These are phyloP conservation scores for Platanthera zijinensis DNA, from an alignment of 106 monocot species.

Conservation along the genomic window DNA sequence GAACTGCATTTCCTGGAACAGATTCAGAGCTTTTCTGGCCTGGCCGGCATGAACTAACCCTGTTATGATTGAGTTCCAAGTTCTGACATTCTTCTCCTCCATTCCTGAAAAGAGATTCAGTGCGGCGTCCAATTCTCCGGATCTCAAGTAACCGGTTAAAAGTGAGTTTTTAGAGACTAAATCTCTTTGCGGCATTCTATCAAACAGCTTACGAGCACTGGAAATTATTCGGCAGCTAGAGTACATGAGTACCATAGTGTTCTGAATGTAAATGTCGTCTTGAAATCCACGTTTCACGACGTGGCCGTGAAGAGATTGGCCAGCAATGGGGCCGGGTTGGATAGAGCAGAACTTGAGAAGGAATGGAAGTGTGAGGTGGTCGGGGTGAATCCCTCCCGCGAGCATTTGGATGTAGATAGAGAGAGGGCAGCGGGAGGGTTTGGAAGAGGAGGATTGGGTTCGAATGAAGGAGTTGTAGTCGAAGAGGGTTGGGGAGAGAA, in stretches of 20 bases:
- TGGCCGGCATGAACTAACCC: slow-evolving; percentile 33
- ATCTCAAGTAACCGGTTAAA: slow-evolving; percentile 36
- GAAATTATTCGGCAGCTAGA: slow-evolving; percentile 10
- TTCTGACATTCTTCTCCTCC: slow-evolving; percentile 29
- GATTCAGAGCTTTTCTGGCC: slow-evolving; percentile 26
- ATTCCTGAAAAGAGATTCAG: slow-evolving; percentile 21
- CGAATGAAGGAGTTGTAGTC: slow-evolving; percentile 40
- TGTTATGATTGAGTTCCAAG: slow-evolving; percentile 44
- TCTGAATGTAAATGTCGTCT: slow-evolving; percentile 24
- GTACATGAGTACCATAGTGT: slow-evolving; percentile 29
- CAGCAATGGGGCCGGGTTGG: not conserved
- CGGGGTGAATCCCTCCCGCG: slow-evolving; percentile 17
- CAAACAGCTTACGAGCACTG: slow-evolving; percentile 19
- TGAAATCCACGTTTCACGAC: slow-evolving; percentile 21
- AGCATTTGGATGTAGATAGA: slow-evolving; percentile 32
- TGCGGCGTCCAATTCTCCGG: slow-evolving; percentile 31
- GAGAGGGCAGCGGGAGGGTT: slow-evolving; percentile 11
- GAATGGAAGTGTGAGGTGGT: slow-evolving; percentile 56
- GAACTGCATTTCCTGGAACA: slow-evolving; percentile 17
- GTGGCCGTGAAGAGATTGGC: slow-evolving; percentile 29
- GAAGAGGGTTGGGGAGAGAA: slow-evolving; percentile 19
- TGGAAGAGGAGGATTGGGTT: slow-evolving; percentile 8
- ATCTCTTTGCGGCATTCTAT: slow-evolving; percentile 27
- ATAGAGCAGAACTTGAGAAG: slow-evolving; percentile 31
- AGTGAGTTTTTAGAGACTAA: slow-evolving; percentile 45